Evolutionary conservation across 257 asterid genomes (phyloP), one percentile per base, ranked within the genome.

Genomic region (Buddleja alternifolia): DNA sequence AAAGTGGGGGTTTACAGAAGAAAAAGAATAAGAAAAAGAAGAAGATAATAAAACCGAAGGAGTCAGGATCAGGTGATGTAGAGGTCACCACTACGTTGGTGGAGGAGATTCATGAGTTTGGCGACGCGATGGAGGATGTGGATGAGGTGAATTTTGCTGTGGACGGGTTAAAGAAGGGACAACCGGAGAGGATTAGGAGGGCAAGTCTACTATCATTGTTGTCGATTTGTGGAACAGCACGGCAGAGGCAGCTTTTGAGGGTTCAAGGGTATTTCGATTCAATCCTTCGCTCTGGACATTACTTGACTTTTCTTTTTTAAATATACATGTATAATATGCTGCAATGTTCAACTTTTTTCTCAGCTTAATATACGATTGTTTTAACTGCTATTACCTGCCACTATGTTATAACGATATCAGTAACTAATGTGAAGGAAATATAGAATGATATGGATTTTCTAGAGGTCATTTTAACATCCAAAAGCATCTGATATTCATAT

Each of bases 111-210:
- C 96, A 87, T 71, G 98, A 89, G 79, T 84, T 64, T 65, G 96
- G 97, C 70, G 96, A 89, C 82, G 87, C 84, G 92, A 84, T 84
- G 89, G 98, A 92, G 85, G 93, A 84, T 44, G 63, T 82, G 77
- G 98, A 92, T 81, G 98, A 92, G 86, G 90, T 92, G 76, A 78
- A 88, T 79, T 92, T 90, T 63, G 88, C 98, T 0, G 68, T 92
- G 71, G 98, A 88, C 82, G 98, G 97, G 71, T 84, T 92, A 85
- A 90, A 71, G 84, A 90, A 83, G 73, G 98, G 90, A 71, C 95
- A 87, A 62, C 97, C 82, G 0, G 83, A 70, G 48, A 85, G 87
- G 60, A 75, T 83, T 68, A 72, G 96, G 72, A 80, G 91, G 78
- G 83, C 83, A 21, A 90, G 96, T 73, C 82, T 88, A 61, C 69